Conservation (phyloP, 2,329 filamentous ascomycete species). For the Aspergillus sp. region DNA sequence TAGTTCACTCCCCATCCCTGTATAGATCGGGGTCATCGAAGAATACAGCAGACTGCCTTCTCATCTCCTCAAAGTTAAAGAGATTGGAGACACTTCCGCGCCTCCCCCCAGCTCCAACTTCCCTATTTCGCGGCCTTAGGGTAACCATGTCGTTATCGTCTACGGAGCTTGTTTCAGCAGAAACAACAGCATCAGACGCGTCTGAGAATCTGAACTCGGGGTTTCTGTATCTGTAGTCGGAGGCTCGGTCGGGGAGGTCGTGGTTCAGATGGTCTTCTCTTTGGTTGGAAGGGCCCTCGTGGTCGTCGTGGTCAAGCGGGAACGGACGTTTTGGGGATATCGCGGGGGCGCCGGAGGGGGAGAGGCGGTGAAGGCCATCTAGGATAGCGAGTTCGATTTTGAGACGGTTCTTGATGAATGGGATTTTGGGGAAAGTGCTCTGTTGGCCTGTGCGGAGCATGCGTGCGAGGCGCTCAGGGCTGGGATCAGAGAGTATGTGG, state of each 20-base stretch:
- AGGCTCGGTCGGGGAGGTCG: slow-evolving; percentile 27
- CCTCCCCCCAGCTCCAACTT: slow-evolving; percentile 17
- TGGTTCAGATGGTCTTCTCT: slow-evolving; percentile 26
- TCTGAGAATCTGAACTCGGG: slow-evolving; percentile 6
- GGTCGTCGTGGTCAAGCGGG: slow-evolving; percentile 18
- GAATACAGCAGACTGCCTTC: slow-evolving; percentile 48
- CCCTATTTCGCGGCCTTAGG: slow-evolving; percentile 2
- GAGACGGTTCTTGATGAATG: slow-evolving; percentile 85
- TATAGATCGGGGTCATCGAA: slow-evolving; percentile 44
- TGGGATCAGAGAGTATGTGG: slow-evolving; percentile 83
- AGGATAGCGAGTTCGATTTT: slow-evolving; percentile 73
- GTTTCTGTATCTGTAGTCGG: slow-evolving; percentile 16
- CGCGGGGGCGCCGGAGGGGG: slow-evolving; percentile 26
- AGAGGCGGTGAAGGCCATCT: slow-evolving; percentile 49
- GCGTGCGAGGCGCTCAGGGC: slow-evolving; percentile 68
- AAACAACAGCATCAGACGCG: slow-evolving; percentile 12
- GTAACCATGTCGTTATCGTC: slow-evolving; percentile 22
- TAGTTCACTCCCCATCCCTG: slow-evolving; percentile 19
- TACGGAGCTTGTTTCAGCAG: slow-evolving; percentile 23
- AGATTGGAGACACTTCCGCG: slow-evolving; percentile 36
- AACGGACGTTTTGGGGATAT: slow-evolving; percentile 31
- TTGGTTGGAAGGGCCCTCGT: neutral
- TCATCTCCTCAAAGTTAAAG: slow-evolving; percentile 46
- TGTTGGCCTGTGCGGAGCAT: slow-evolving; percentile 93
- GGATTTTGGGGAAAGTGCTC: slow-evolving; percentile 84